Percentiles rank a stretch among this genome's conserved stretches.
Evolutionary conservation across 805 yeast genomes (phyloP).

Genomic region (Metschnikowia picachoensis): DNA sequence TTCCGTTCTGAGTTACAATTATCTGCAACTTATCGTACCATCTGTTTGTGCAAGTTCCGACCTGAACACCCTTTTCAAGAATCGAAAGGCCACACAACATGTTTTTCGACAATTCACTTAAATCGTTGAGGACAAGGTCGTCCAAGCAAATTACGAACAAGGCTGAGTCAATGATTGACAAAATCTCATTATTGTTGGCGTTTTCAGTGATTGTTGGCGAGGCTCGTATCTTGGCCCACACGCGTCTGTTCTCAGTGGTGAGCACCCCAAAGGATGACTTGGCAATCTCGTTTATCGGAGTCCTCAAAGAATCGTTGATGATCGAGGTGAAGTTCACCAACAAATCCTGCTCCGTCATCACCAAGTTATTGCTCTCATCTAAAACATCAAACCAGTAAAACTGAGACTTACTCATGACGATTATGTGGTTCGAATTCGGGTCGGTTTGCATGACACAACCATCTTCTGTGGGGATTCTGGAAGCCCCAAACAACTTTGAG

Average conservation of each 20-base stretch:
- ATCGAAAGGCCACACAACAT: conserved; percentile 83
- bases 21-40: conserved; percentile 93
- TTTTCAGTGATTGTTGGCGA: conserved; percentile 39
- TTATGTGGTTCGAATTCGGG: conserved; percentile 68
- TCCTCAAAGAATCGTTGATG: conserved; percentile 62
- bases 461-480: conserved; percentile 73
- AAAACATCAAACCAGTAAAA: conserved; percentile 94
- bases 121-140: conserved; percentile 61
- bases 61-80: conserved; percentile 80
- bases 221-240: conserved; percentile 78
- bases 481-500: conserved; percentile 78
- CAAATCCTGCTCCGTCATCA: conserved; percentile 71
- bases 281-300: conserved; percentile 56
- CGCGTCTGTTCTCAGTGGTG: conserved; percentile 83
- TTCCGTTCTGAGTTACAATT: conserved; percentile 82
- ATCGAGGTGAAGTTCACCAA: conserved; percentile 72
- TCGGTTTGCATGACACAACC: conserved; percentile 89
- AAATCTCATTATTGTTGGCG: conserved; percentile 60
- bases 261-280: conserved; percentile 82
- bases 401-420: conserved; percentile 79
- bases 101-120: conserved; percentile 69
- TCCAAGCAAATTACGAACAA: conserved; percentile 81
- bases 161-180: conserved; percentile 75
- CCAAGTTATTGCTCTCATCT: conserved; percentile 65
- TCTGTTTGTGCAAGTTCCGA: conserved; percentile 90